Conservation (phyloP, 805 yeast species). For the Yamadazyma philogaea region DNA sequence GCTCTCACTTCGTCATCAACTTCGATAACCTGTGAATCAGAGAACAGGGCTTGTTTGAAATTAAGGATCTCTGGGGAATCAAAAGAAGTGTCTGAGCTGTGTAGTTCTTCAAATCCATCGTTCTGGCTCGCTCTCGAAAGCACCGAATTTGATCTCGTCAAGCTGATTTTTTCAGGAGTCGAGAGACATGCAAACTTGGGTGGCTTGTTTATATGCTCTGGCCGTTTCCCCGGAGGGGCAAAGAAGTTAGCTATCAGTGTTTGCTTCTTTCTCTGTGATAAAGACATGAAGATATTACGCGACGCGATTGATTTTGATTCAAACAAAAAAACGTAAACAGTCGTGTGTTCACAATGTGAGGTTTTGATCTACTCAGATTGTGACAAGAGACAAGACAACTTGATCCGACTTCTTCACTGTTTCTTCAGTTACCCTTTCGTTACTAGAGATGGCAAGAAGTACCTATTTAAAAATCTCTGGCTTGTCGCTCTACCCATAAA, state of each 20-base stretch:
- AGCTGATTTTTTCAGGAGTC: conserved; percentile 12
- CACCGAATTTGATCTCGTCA: conserved; percentile 20
- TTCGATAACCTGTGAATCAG: not conserved
- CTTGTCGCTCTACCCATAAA: too few relatives aligned
- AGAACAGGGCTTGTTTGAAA: conserved; percentile 28
- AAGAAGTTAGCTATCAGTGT: conserved; percentile 30
- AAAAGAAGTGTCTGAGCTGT: conserved; percentile 34
- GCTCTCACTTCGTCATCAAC: not conserved
- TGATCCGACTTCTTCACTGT: too few relatives aligned
- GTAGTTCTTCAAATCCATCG: conserved; percentile 28
- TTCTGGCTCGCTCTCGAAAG: conserved; percentile 18
- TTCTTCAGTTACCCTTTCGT: too few relatives aligned
- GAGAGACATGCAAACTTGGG: not conserved
- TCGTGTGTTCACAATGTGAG: not conserved
- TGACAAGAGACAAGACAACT: too few relatives aligned
- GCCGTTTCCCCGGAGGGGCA: conserved; percentile 1
- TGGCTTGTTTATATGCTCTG: not conserved
- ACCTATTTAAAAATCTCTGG: too few relatives aligned
- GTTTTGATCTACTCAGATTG: too few relatives aligned
- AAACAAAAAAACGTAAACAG: not conserved
- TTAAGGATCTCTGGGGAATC: conserved; percentile 37
- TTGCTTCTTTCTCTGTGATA: conserved; percentile 17
- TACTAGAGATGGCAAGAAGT: too few relatives aligned
- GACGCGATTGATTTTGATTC: not conserved
- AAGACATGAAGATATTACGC: not conserved